Conservation (phyloP, 306 rosid genomes). For the Amphicarpaea edgeworthii region DNA sequence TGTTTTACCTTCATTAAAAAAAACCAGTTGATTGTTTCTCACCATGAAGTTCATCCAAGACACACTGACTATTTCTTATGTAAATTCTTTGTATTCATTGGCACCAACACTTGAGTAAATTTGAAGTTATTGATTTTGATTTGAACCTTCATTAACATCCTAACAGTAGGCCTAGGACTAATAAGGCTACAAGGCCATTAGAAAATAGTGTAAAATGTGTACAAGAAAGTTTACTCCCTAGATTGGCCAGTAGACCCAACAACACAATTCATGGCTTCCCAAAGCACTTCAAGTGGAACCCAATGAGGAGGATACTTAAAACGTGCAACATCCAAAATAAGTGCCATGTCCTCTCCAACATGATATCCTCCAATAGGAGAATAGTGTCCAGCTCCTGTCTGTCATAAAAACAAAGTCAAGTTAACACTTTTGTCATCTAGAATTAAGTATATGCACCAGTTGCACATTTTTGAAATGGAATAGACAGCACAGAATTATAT, state of each 20-base stretch:
- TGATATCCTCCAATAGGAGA: constrained; percentile 98
- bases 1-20: too few relatives aligned
- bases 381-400: constrained; percentile 96
- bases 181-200: constrained; percentile 17
- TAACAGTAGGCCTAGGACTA: not conserved
- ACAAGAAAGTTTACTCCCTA: constrained; percentile 72
- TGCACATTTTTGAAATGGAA: too few relatives aligned
- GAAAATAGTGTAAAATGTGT: constrained; percentile 33
- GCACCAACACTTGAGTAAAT: constrained; percentile 24
- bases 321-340: constrained; percentile 94
- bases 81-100: not conserved
- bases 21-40: too few relatives aligned
- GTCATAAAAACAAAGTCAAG: constrained; percentile 42
- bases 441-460: constrained; percentile 12
- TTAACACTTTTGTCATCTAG: constrained; percentile 13
- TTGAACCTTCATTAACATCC: constrained; percentile 12
- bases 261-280: constrained; percentile 86
- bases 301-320: constrained; percentile 99
- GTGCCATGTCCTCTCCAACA: constrained; percentile 82
- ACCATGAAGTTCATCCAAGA: too few relatives aligned
- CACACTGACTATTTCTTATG: too few relatives aligned
- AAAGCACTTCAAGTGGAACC: constrained; percentile 80
- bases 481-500: too few relatives aligned
- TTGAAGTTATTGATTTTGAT: constrained; percentile 15
- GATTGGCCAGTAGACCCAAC: constrained; percentile 69